Percentiles rank a stretch among this genome's conserved stretches.
Conservation (phyloP, 306 rosid species). For the Ochetophila trinervis region DNA sequence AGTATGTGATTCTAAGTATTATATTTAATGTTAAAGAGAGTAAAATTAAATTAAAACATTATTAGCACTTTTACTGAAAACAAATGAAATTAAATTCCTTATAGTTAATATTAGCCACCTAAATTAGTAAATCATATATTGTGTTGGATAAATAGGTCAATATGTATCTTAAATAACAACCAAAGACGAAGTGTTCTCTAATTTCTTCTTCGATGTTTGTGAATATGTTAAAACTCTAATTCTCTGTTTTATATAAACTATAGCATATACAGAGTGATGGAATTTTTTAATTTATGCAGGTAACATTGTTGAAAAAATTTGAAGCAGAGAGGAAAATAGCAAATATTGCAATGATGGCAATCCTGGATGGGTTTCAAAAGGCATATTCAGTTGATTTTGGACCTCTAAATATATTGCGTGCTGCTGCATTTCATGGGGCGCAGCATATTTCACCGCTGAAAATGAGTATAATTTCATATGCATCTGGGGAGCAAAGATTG, state of each 20-base stretch:
- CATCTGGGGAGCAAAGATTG: slow-evolving; percentile 74
- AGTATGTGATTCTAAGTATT: slow-evolving; percentile 39
- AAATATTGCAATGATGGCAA: slow-evolving; percentile 76
- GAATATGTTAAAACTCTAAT: neutral
- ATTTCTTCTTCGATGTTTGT: neutral
- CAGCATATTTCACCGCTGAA: slow-evolving; percentile 70
- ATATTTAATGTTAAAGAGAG: too few species aligned
- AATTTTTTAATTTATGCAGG: slow-evolving; percentile 40
- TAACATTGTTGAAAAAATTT: slow-evolving; percentile 62
- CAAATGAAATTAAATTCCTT: too few species aligned
- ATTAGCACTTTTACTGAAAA: too few species aligned
- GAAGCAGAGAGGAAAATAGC: slow-evolving; percentile 73
- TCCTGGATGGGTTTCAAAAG: slow-evolving; percentile 82
- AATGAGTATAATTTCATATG: slow-evolving; percentile 79
- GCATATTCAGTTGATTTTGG: slow-evolving; percentile 87
- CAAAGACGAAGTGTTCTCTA: neutral
- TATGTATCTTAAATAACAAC: too few species aligned
- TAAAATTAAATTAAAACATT: too few species aligned
- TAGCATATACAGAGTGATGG: neutral
- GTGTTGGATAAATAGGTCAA: neutral
- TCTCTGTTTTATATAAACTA: neutral
- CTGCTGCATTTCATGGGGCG: slow-evolving; percentile 75
- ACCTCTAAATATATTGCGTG: slow-evolving; percentile 70
- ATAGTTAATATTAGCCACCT: too few species aligned
- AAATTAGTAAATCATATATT: too few species aligned